phyloP scores from a whole-genome alignment of 176 grass and related monocot species.

The Tillandsia fasciculata region DNA sequence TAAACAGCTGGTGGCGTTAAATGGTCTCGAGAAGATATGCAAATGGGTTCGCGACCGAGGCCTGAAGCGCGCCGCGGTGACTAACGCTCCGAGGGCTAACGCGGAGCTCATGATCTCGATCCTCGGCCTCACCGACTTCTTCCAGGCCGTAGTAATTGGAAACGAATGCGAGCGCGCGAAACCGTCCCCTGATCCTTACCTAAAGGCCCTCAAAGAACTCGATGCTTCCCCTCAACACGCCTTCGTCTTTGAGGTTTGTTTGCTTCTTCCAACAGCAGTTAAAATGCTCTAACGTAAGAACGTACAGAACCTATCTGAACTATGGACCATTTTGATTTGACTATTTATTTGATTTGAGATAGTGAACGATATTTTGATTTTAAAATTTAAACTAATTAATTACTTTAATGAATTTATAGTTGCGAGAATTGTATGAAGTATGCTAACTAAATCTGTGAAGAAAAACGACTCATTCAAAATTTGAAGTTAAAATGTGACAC shows the following conservation, averaged over 20 bases:
- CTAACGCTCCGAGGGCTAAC: conserved; percentile 83
- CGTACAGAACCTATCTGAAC: neutral
- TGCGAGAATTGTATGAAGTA: no score
- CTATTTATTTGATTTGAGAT: no score
- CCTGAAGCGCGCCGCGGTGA: conserved; percentile 59
- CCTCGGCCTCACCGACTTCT: conserved; percentile 78
- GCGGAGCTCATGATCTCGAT: conserved; percentile 84
- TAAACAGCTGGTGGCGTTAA: conserved; percentile 49
- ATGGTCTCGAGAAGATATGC: conserved; percentile 47
- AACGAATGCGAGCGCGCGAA: conserved; percentile 77
- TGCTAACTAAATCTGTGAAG: no score
- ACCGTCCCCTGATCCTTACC: conserved; percentile 69
- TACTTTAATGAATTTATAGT: no score
- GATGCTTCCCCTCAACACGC: conserved; percentile 46
- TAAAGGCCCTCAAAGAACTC: conserved; percentile 64
- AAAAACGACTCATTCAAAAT: no score
- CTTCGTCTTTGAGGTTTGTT: conserved; percentile 67
- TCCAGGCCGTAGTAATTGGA: conserved; percentile 58
- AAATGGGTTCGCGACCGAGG: conserved; percentile 68
- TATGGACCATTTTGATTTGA: no score
- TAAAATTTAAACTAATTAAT: no score
- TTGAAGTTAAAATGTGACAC: no score
- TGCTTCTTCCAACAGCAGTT: neutral
- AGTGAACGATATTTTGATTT: no score
- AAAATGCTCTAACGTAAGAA: neutral